Evolutionary conservation across 2,329 filamentous ascomycete genomes (phyloP).

Genomic region (Metarhizium humberi): DNA sequence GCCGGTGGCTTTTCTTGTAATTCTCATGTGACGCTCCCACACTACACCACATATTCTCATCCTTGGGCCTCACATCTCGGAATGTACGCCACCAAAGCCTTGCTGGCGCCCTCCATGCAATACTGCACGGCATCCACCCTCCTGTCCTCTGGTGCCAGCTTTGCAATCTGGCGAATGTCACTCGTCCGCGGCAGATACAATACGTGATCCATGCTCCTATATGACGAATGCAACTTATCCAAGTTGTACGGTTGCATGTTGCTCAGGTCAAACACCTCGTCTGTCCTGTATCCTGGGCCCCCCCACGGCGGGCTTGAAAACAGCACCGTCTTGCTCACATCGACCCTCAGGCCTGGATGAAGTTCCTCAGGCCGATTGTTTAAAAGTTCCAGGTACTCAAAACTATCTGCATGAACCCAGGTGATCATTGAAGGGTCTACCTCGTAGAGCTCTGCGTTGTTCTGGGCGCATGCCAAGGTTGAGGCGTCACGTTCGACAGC

Average conservation of each 20-base stretch:
- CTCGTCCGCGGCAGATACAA: constrained; percentile 83
- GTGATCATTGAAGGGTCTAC: constrained; percentile 63
- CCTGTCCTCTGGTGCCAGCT: constrained; percentile 34
- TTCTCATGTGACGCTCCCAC: too few relatives aligned
- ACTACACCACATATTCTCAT: not conserved
- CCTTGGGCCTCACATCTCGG: constrained; percentile 21
- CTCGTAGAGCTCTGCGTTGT: constrained; percentile 82
- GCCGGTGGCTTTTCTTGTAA: not conserved
- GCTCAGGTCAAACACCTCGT: constrained; percentile 70
- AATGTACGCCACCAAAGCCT: constrained; percentile 61
- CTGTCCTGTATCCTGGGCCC: constrained; percentile 44
- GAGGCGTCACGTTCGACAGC: constrained; percentile 77
- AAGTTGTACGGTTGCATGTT: constrained; percentile 85
- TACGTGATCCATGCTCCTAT: constrained; percentile 50
- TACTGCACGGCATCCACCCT: constrained; percentile 79
- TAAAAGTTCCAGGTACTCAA: constrained; percentile 54
- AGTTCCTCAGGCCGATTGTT: constrained; percentile 25
- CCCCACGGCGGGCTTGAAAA: constrained; percentile 55
- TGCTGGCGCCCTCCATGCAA: constrained; percentile 83
- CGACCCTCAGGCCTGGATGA: constrained; percentile 29
- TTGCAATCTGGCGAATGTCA: constrained; percentile 69
- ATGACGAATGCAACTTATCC: constrained; percentile 51
- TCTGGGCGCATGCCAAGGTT: constrained; percentile 80
- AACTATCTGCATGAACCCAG: constrained; percentile 83
- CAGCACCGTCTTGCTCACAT: constrained; percentile 32